phyloP scores from a whole-genome alignment of 768 basidiomycete species.

The Exsudoporus frostii region DNA sequence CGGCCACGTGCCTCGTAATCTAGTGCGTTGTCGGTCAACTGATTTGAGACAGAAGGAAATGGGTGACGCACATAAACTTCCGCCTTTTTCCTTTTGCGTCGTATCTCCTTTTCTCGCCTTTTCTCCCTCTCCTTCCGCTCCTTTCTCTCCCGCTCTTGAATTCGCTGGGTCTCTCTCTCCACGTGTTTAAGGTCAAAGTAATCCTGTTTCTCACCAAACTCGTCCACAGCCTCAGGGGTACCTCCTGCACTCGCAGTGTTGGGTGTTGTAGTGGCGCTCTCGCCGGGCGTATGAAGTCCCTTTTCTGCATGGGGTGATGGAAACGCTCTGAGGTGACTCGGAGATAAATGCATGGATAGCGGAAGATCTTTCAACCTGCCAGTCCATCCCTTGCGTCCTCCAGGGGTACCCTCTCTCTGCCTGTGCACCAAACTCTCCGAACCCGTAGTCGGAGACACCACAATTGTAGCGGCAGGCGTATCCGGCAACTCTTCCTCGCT shows the following conservation, averaged over 20 bases:
- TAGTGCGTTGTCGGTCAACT: slow-evolving; percentile 22
- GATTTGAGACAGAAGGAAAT: background rate
- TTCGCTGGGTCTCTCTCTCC: slow-evolving; percentile 23
- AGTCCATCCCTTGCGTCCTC: slow-evolving; percentile 32
- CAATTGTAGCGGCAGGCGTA: slow-evolving; percentile 16
- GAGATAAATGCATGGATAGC: slow-evolving; percentile 18
- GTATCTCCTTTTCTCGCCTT: slow-evolving; percentile 35
- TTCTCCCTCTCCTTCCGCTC: slow-evolving; percentile 38
- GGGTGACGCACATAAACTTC: slow-evolving; percentile 64
- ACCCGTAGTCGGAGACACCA: slow-evolving; percentile 13
- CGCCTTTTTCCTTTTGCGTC: slow-evolving; percentile 62
- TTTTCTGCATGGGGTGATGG: slow-evolving; percentile 12
- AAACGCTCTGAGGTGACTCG: slow-evolving; percentile 10
- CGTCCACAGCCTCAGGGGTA: slow-evolving; percentile 17
- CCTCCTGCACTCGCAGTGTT: slow-evolving; percentile 13
- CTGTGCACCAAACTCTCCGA: slow-evolving; percentile 3
- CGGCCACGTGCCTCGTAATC: slow-evolving; percentile 83
- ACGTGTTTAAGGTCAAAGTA: slow-evolving; percentile 32
- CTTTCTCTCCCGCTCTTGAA: slow-evolving; percentile 24
- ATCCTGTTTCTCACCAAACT: slow-evolving; percentile 22
- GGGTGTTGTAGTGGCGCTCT: slow-evolving; percentile 19
- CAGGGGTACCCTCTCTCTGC: background rate
- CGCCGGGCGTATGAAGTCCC: slow-evolving; percentile 9
- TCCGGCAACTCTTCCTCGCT: slow-evolving; percentile 9
- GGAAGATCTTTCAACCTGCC: slow-evolving; percentile 41